Evolutionary conservation across 2,329 filamentous ascomycete species (phyloP).

Genomic region (Aspergillus pseudoviridinutans): DNA sequence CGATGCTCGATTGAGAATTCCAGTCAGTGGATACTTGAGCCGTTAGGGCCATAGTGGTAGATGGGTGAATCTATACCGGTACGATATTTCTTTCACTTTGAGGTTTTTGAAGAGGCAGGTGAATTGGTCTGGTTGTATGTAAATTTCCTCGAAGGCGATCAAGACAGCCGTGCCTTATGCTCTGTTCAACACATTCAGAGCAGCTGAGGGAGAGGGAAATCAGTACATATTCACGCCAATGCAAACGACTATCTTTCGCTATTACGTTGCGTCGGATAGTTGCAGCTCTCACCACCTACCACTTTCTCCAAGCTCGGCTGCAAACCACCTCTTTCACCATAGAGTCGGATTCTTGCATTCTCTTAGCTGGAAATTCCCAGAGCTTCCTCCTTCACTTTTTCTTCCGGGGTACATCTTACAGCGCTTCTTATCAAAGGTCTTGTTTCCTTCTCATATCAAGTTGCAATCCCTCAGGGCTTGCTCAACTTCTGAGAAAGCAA

Average conservation of each 20-base stretch:
- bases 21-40: neutral
- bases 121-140: neutral
- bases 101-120: neutral
- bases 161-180: neutral
- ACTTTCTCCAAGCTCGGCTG: neutral
- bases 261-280: neutral
- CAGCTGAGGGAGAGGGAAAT: neutral
- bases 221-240: neutral
- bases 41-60: neutral
- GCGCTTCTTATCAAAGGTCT: neutral
- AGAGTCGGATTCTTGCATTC: neutral
- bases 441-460: neutral
- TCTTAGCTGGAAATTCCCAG: neutral
- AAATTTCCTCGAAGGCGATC: neutral
- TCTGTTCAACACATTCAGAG: neutral
- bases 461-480: neutral
- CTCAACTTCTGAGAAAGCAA: neutral
- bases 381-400: neutral
- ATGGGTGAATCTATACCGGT: neutral
- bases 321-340: neutral
- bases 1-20: neutral
- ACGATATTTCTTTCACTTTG: neutral
- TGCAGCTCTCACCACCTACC: conserved; percentile 5
- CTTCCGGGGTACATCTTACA: neutral
- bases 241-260: neutral